Evolutionary conservation across 2,329 filamentous ascomycete species (phyloP), one percentile per base, ranked within the genome.

Genomic region (Alternaria consortialis): DNA sequence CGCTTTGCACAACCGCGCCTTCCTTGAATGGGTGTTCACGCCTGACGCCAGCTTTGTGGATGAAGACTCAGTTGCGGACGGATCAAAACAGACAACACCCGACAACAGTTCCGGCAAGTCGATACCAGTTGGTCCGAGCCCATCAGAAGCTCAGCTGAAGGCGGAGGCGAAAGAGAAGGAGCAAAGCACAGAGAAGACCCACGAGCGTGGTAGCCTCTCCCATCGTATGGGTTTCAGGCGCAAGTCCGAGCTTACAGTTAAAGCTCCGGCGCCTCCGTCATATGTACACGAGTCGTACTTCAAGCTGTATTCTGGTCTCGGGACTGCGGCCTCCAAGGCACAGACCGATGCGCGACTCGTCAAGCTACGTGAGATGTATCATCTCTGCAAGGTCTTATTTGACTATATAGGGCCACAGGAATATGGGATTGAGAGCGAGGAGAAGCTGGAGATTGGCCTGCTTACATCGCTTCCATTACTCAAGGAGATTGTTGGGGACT

Each of bases 371-470:
- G 94, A 99, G 79, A 84, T 99, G 56, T 99, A 98, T 80, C 92
- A 92, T 70, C 85, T 97, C 47, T 92, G 93, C 58, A 99, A 99
- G 80, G 90, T 98, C 12, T 83, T 99, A 13, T 99, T 99, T 74
- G 95, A 99, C 80, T 99, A 97, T 77, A 97, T 99, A 72, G 97
- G 95, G 56, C 95, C 95, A 1, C 95, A 99, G 74, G 95, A 99
- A 79, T 99, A 99, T 74, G 95, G 95, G 55, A 99, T 99, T 68
- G 93, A 91, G 4, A 91, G 97, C 74, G 90, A 89, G 60, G 95
- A 99, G 80, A 99, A 99, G 83, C 87, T 99, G n/a, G 95, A 99
- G 77, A 99, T 99, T 77, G 95, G 95, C 2, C 86, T 99, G 1
- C 83, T 99, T 68, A 99, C 95, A 0, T 97, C 94, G 12, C 83